Base-by-base conservation (phyloP, 441 rosid genomes). In the Monsonia emarginata region DNA sequence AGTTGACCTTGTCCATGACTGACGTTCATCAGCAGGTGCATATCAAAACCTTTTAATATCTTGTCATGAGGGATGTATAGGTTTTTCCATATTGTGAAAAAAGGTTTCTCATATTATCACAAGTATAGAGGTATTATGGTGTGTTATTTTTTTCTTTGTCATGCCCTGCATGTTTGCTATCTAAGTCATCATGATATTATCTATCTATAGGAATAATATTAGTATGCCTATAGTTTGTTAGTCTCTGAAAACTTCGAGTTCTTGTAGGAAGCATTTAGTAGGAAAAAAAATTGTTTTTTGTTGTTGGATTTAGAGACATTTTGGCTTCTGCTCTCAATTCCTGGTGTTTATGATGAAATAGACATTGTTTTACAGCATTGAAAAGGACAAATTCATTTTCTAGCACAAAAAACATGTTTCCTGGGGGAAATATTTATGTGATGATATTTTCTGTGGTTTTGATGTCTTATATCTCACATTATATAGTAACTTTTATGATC, bases 21-120 rank as follows among this genome's bases (percentile, higher is more conserved):
- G 96, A 94, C 74, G 95, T 94, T 68, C 98, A 94, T 82, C 97
- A 94, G 71, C 93, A 89, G 95, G 98, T 94, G 68, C 73, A 7
- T 72, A 58, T 25, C 34, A 26, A 38, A 42, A 10, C 24, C n/a
- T 48, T n/a, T 77, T 38, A 67, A 65, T 25, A 61, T 34, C 63
- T 40, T 46, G 34, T 25, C 48, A 30, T 30, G 14, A 9, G 7
- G 4, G 34, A 32, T 26, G 6, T 26, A 26, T 67, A 52, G 30
- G 34, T 38, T 26, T 31, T 66, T 66, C 62, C 36, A 50, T 13
- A 61, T 48, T 8, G 3, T 44, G 10, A n/a, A 60, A 21, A 65
- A 19, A 28, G 36, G 6, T 56, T 48, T 4, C 62, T 65, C 46
- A 19, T 61, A 59, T 50, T 59, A 50, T 40, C 57, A 31, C 60